Evolutionary conservation across 1,139 yeast species (phyloP).

Genomic region (Debaryomyces coudertii): DNA sequence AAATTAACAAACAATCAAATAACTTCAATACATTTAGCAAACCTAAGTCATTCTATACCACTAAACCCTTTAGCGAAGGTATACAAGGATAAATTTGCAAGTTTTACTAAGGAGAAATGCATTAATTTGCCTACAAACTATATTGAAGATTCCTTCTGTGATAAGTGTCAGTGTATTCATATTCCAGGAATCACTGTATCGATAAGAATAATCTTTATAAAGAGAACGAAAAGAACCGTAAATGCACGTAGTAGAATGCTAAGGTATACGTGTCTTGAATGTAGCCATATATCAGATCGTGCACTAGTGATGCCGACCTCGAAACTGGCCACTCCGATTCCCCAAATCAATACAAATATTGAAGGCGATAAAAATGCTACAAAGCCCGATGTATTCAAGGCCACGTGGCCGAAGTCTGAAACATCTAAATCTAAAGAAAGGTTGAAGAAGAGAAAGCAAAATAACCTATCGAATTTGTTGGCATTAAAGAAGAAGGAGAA

Average conservation of each 20-base stretch:
- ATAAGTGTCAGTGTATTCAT: conserved; percentile 45
- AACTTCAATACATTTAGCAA: conserved; percentile 32
- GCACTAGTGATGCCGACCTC: conserved; percentile 7
- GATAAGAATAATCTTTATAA: conserved; percentile 20
- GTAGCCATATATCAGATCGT: conserved; percentile 11
- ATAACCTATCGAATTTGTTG: conserved; percentile 40
- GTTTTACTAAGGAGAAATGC: conserved; percentile 25
- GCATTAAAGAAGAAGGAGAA: conserved; percentile 47
- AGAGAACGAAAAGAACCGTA: conserved; percentile 10
- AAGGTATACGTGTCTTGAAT: conserved; percentile 18
- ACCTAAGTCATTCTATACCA: conserved; percentile 33
- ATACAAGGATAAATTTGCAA: conserved; percentile 29
- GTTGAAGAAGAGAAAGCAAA: conserved; percentile 36
- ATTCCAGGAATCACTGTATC: conserved; percentile 50
- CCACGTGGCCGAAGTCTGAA: conserved; percentile 12
- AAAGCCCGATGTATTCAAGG: conserved; percentile 10
- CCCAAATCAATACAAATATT: neutral
- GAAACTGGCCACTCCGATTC: conserved; percentile 7
- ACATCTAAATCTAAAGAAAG: conserved; percentile 26
- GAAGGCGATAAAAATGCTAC: conserved; percentile 5
- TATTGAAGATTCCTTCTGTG: conserved; percentile 40
- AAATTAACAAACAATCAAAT: conserved; percentile 21
- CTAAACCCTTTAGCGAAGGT: conserved; percentile 29
- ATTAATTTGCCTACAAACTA: conserved; percentile 33
- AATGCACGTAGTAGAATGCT: conserved; percentile 9